Percentiles rank a stretch among this genome's conserved stretches.
Evolutionary conservation across 164 flowering plant species (phyloP).

Genomic region (Magnolia officinalis): DNA sequence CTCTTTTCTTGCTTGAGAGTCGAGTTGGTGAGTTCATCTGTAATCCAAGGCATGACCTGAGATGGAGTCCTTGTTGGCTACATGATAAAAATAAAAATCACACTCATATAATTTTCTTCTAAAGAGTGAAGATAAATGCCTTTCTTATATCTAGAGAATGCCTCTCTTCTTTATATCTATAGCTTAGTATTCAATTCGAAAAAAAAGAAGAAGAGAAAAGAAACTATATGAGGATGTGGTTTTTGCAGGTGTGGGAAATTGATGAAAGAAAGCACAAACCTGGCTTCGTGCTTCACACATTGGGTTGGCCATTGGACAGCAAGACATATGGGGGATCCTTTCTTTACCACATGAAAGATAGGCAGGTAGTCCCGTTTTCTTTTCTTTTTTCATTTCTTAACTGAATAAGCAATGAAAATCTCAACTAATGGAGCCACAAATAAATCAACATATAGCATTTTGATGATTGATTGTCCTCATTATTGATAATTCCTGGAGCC

Average conservation of each 20-base stretch:
- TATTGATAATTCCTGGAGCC: neutral
- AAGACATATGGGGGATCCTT: constrained; percentile 98
- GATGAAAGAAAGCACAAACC: constrained; percentile 69
- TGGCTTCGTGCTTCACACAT: constrained; percentile 83
- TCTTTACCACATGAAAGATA: constrained; percentile 92
- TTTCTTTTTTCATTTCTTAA: neutral
- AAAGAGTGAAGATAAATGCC: too few relatives aligned
- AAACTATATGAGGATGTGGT: neutral
- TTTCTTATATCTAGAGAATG: too few relatives aligned
- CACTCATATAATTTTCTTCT: too few relatives aligned
- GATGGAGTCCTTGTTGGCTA: too few relatives aligned
- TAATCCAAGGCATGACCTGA: too few relatives aligned
- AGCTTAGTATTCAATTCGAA: too few relatives aligned
- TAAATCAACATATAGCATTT: too few relatives aligned
- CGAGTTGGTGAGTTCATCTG: too few relatives aligned
- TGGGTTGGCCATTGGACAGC: constrained; percentile 95
- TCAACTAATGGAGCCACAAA: neutral
- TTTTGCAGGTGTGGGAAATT: constrained; percentile 89
- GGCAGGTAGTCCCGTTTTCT: constrained; percentile 44
- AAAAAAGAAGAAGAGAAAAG: too few relatives aligned
- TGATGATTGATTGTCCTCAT: neutral
- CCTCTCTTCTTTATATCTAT: too few relatives aligned
- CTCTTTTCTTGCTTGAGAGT: too few relatives aligned
- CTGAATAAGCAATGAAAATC: neutral
- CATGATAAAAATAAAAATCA: too few relatives aligned